Conservation (phyloP, 2,329 filamentous ascomycete species). For the Xylaria sp. region DNA sequence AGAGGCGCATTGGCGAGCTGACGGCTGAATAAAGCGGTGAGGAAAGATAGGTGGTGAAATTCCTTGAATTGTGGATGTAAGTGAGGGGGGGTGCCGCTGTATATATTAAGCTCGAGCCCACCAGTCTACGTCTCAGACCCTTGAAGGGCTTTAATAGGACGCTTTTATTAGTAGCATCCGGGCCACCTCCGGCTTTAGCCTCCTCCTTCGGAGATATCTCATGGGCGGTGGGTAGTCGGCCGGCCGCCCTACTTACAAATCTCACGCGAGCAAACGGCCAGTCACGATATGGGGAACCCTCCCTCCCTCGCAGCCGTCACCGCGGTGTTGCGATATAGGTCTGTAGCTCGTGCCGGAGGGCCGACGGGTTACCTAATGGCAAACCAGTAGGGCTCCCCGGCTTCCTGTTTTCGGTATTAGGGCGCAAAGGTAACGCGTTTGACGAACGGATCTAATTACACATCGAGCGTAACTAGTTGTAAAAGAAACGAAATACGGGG, state of each 20-base stretch:
- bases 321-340: background rate
- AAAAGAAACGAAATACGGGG: too few relatives aligned
- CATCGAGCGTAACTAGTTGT: background rate
- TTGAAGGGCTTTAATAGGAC: background rate
- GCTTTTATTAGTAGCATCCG: background rate
- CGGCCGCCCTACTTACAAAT: too few relatives aligned
- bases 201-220: too few relatives aligned
- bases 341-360: background rate
- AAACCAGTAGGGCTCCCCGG: too few relatives aligned
- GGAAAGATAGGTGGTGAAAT: background rate
- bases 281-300: too few relatives aligned
- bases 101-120: constrained; percentile 8
- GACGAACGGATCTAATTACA: background rate
- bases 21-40: constrained; percentile 46
- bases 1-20: constrained; percentile 82
- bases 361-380: too few relatives aligned
- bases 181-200: background rate
- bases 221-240: too few relatives aligned
- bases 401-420: background rate
- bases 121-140: background rate
- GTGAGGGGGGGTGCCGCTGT: constrained; percentile 3
- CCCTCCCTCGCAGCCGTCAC: too few relatives aligned
- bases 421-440: background rate
- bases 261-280: background rate
- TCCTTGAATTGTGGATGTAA: background rate